phyloP scores from a whole-genome alignment of 371 early-diverging fungal genomes.

The Synchytrium microbalum region DNA sequence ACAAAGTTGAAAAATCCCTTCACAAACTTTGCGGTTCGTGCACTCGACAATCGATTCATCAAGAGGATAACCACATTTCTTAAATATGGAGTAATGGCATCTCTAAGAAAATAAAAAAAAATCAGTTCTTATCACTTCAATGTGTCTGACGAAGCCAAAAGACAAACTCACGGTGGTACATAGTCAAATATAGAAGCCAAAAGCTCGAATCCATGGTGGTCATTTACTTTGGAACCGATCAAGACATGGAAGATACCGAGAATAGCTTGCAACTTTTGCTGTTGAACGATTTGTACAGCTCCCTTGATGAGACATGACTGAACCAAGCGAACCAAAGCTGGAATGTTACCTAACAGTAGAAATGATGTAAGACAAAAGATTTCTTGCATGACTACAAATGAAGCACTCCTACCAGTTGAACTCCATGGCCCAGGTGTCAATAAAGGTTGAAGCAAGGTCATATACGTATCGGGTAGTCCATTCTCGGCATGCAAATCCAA shows the following conservation, averaged over 20 bases:
- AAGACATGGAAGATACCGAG: slow-evolving; percentile 93
- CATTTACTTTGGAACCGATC: slow-evolving; percentile 73
- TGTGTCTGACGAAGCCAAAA: neutral
- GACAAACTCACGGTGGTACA: slow-evolving; percentile 55
- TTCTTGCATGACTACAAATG: neutral
- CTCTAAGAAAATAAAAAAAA: slow-evolving; percentile 23
- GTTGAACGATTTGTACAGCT: slow-evolving; percentile 45
- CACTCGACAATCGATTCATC: slow-evolving; percentile 63
- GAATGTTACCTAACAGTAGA: slow-evolving; percentile 63
- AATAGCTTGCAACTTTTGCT: slow-evolving; percentile 66
- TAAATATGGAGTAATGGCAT: slow-evolving; percentile 54
- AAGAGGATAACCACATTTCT: slow-evolving; percentile 69
- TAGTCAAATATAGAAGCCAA: slow-evolving; percentile 59
- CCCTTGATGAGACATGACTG: slow-evolving; percentile 76
- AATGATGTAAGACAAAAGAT: neutral
- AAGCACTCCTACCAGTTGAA: slow-evolving; percentile 44
- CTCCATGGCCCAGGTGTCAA: slow-evolving; percentile 85
- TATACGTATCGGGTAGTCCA: slow-evolving; percentile 64
- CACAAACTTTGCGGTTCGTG: slow-evolving; percentile 70
- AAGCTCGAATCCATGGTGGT: slow-evolving; percentile 78
- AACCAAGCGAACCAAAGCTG: slow-evolving; percentile 82
- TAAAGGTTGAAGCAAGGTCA: slow-evolving; percentile 62
- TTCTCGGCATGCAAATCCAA: slow-evolving; percentile 61
- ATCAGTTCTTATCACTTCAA: neutral
- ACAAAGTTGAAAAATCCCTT: slow-evolving; percentile 73